Base-by-base conservation (phyloP, 768 basidiomycete genomes). In the Bullera alba region DNA sequence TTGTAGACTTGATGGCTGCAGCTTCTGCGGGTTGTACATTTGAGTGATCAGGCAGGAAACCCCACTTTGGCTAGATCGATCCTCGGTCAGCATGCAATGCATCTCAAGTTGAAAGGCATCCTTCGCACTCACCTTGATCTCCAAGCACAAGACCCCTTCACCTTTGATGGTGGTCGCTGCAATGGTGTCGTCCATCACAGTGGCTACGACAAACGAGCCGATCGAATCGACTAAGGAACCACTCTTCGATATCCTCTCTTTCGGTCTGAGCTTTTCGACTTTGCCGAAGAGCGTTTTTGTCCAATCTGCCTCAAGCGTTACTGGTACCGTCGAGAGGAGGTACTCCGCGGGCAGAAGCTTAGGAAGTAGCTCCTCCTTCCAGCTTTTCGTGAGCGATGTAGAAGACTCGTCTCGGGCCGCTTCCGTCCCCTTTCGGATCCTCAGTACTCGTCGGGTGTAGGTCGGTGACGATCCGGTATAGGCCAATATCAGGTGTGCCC, bases 41-140 rank as follows among this genome's bases (percentile, higher is more conserved):
- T 57, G 4, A 78, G 64, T 56, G 27, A 27, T 76, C 77, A 2
- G 93, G 90, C 32, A 96, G 73, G 72, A 99, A 95, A 2, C 83
- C 89, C 92, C 93, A 99, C 77, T 99, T 99, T 27, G 93, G 93
- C 93, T 95, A 65, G 27, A 47, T 39, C 17, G 34, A 41, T 15
- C 22, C 27, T 17, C 16, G n/a, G n/a, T n/a, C 15, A 6, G 17
- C 34, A 3, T 8, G 27, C 30, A 3, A 49, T n/a, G n/a, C n/a
- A 32, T 22, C 23, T 37, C 29, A 32, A 34, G 3, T 19, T 16
- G 23, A 15, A 46, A 56, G 17, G 21, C n/a, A n/a, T n/a, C n/a
- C n/a, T 22, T 25, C 37, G 39, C 23, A 54, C 69, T 54, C 52
- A 88, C 93, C 82, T 97, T 97, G 71, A 96, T 88, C 75, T 96